A percentile compares a stretch with the other conserved stretches of the same genome.
Conservation (phyloP, 495 filamentous ascomycete species). For the Ascodesmis nigricans region DNA sequence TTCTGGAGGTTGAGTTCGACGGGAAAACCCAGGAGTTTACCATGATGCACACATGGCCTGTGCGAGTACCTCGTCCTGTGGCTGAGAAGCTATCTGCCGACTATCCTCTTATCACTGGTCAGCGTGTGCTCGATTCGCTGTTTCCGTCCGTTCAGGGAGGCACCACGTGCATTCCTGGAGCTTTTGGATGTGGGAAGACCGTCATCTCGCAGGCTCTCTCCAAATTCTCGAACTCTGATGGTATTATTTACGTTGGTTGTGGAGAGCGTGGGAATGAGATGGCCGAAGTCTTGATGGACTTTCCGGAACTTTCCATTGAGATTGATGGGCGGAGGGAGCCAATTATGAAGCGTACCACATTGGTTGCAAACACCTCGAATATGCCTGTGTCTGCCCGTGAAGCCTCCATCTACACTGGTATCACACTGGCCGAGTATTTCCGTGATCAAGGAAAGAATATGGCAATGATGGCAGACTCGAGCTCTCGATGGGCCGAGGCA, state of each 20-base stretch:
- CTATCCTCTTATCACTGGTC: constrained; percentile 81
- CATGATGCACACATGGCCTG: constrained; percentile 99
- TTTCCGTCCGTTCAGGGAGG: constrained; percentile 95
- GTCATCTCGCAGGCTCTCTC: constrained; percentile 96
- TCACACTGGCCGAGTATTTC: constrained; percentile 96
- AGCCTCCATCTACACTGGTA: constrained; percentile 97
- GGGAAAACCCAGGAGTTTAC: constrained; percentile 75
- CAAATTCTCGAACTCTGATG: constrained; percentile 98
- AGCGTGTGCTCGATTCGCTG: constrained; percentile 90
- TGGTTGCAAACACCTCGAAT: constrained; percentile 98
- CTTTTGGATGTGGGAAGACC: constrained; percentile 98
- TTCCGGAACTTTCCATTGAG: constrained; percentile 82
- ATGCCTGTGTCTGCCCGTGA: constrained; percentile 98
- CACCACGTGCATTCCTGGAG: constrained; percentile 92
- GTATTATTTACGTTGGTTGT: constrained; percentile 96
- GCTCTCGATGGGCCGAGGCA: constrained; percentile 95
- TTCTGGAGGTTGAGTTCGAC: constrained; percentile 91
- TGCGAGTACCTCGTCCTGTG: constrained; percentile 77
- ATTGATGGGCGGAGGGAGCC: constrained; percentile 83
- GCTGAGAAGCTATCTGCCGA: constrained; percentile 75
- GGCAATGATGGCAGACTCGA: constrained; percentile 98
- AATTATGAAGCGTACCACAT: constrained; percentile 98
- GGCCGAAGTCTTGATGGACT: constrained; percentile 99
- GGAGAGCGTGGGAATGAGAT: constrained; percentile 98
- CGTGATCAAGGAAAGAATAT: constrained; percentile 95